Percentiles rank a stretch among this genome's conserved stretches.
These are phyloP conservation scores for sorghum (Sorghum bicolor) DNA, from an alignment of 176 grass and related monocot species.

Conservation along the genomic window DNA sequence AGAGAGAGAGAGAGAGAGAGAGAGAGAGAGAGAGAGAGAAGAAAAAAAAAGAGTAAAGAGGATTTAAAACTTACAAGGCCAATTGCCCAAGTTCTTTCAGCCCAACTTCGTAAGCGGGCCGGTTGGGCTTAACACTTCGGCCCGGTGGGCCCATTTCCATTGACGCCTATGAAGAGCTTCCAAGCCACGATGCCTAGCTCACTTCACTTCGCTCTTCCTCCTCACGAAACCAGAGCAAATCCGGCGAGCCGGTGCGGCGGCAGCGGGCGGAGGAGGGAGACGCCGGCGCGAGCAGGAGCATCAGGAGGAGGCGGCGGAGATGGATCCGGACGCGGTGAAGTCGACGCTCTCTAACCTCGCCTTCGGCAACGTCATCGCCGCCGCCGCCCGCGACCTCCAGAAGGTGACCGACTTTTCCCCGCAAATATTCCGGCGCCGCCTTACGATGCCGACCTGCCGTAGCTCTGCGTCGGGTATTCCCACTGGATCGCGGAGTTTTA, in stretches of 20 bases:
- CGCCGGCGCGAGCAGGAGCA: neutral
- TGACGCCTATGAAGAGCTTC: neutral
- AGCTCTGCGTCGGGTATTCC: neutral
- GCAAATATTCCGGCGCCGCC: neutral
- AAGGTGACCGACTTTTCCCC: constrained; percentile 44
- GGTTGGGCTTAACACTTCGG: neutral
- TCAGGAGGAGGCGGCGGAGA: constrained; percentile 14
- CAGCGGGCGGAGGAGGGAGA: neutral
- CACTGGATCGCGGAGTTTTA: neutral
- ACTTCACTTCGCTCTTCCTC: neutral
- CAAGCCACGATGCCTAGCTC: neutral
- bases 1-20: no score
- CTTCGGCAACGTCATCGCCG: constrained; percentile 82
- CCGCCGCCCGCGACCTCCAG: constrained; percentile 88
- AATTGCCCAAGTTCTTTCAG: neutral
- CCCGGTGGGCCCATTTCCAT: neutral
- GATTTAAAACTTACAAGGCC: neutral
- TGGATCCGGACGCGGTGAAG: constrained; percentile 82
- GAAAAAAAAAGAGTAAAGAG: neutral
- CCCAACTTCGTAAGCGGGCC: neutral
- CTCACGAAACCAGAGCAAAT: constrained; percentile 9
- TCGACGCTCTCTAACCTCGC: constrained; percentile 76
- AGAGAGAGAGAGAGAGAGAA: no score
- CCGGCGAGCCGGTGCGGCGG: constrained; percentile 9
- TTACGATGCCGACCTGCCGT: neutral